These are phyloP conservation scores for Plantago elongata DNA, from an alignment of 257 asterid species.

Conservation along the genomic window DNA sequence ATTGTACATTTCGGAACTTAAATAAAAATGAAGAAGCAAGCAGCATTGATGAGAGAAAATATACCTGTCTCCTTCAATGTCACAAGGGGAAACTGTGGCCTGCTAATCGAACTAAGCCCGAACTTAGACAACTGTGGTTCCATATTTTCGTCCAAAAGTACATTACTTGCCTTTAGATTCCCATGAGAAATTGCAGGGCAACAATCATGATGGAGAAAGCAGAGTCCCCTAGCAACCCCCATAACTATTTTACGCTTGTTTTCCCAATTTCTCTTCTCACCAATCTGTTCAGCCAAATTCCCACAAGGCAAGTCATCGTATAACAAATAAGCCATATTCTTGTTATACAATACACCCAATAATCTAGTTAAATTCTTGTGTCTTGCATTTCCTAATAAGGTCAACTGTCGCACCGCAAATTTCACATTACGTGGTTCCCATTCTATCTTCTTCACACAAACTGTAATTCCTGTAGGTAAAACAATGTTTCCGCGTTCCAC, in stretches of 20 bases:
- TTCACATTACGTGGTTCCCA: slow-evolving; percentile 52
- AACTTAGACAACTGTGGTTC: slow-evolving; percentile 80
- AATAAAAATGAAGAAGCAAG: no score
- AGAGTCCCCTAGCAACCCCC: slow-evolving; percentile 69
- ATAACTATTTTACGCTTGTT: slow-evolving; percentile 47
- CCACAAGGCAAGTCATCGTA: slow-evolving; percentile 75
- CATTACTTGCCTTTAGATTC: slow-evolving; percentile 51
- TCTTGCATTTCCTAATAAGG: slow-evolving; percentile 63
- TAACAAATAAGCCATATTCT: slow-evolving; percentile 58
- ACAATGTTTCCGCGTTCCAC: slow-evolving; percentile 57
- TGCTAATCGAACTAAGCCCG: slow-evolving; percentile 40
- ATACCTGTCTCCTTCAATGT: slow-evolving; percentile 52
- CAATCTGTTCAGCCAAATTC: slow-evolving; percentile 53
- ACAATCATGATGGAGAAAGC: slow-evolving; percentile 78
- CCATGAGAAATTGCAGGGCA: slow-evolving; percentile 85
- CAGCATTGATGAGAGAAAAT: background rate
- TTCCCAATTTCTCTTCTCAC: slow-evolving; percentile 55
- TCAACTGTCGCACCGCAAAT: slow-evolving; percentile 32
- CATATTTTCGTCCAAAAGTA: slow-evolving; percentile 78
- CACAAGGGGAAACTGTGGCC: slow-evolving; percentile 17
- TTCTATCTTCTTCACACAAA: slow-evolving; percentile 68
- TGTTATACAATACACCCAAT: slow-evolving; percentile 71
- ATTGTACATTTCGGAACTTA: no score
- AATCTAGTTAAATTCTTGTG: slow-evolving; percentile 71
- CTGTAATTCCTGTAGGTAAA: slow-evolving; percentile 78